phyloP scores from a whole-genome alignment of 495 filamentous ascomycete species.

The Penicillium silybi region DNA sequence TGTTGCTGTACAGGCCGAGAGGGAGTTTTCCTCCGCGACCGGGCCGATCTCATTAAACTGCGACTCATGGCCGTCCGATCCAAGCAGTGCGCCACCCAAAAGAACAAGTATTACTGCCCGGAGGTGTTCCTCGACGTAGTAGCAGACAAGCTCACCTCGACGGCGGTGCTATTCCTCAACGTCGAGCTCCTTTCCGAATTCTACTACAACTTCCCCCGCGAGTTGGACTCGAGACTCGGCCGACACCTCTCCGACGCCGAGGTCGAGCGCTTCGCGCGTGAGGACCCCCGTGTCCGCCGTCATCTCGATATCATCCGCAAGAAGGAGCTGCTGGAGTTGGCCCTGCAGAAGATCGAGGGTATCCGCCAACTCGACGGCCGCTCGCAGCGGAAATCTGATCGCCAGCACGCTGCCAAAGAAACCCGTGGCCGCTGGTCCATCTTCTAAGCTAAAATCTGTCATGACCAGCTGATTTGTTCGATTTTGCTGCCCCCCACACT shows the following conservation, averaged over 20 bases:
- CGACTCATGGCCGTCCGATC: slow-evolving; percentile 79
- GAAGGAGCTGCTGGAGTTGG: slow-evolving; percentile 90
- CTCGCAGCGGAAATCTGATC: slow-evolving; percentile 25
- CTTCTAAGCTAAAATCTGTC: slow-evolving; percentile 25
- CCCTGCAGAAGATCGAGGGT: slow-evolving; percentile 89
- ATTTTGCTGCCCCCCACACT: slow-evolving; percentile 4
- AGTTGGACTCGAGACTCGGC: slow-evolving; percentile 84
- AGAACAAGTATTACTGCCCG: slow-evolving; percentile 94
- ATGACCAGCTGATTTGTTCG: slow-evolving; percentile 5
- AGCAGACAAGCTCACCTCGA: slow-evolving; percentile 89
- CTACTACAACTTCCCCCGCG: slow-evolving; percentile 93
- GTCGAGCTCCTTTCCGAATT: slow-evolving; percentile 96
- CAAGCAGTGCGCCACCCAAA: slow-evolving; percentile 74
- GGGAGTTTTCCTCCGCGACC: slow-evolving; percentile 87
- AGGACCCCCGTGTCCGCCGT: slow-evolving; percentile 81
- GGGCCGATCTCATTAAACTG: slow-evolving; percentile 85
- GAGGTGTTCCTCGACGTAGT: slow-evolving; percentile 97
- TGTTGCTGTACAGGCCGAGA: slow-evolving; percentile 65
- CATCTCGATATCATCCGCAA: slow-evolving; percentile 88
- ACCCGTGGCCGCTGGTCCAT: slow-evolving; percentile 40
- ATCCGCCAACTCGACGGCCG: slow-evolving; percentile 70
- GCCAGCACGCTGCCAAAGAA: slow-evolving; percentile 26
- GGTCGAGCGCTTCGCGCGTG: slow-evolving; percentile 84
- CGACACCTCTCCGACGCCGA: slow-evolving; percentile 72
- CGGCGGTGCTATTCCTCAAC: slow-evolving; percentile 94